Percentiles rank a stretch among this genome's conserved stretches.
Conservation (phyloP, 2,329 filamentous ascomycete species). For the Basipetospora chlamydospora region DNA sequence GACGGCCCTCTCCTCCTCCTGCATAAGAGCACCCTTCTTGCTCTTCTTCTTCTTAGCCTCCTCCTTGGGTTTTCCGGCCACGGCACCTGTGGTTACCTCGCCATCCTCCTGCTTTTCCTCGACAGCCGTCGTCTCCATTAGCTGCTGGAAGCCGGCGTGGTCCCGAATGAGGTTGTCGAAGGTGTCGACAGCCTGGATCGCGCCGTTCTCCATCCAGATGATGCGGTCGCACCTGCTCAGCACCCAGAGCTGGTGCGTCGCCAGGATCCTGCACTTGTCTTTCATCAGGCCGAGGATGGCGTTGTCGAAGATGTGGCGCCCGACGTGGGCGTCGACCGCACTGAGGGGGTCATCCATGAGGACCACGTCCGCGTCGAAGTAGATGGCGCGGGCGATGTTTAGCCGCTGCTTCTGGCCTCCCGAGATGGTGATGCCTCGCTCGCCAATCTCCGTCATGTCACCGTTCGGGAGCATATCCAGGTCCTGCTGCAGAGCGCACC, state of each 20-base stretch:
- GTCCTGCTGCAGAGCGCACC: conserved; percentile 72
- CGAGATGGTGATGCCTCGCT: conserved; percentile 87
- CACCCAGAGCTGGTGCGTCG: conserved; percentile 91
- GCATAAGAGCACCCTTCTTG: conserved; percentile 54
- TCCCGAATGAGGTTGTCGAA: conserved; percentile 75
- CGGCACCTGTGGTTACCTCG: conserved; percentile 12
- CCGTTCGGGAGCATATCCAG: conserved; percentile 85
- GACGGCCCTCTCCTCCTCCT: conserved; percentile 53
- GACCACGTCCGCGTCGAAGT: conserved; percentile 54
- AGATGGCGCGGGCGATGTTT: conserved; percentile 75
- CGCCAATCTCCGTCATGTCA: conserved; percentile 84
- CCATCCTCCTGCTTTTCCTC: conserved; percentile 45
- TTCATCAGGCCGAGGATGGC: conserved; percentile 81
- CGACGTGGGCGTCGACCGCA: conserved; percentile 56
- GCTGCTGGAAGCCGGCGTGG: conserved; percentile 61
- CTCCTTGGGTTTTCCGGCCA: conserved; percentile 29
- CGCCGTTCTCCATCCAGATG: conserved; percentile 81
- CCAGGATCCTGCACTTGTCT: conserved; percentile 79
- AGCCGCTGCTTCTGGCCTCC: conserved; percentile 90
- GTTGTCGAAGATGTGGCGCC: conserved; percentile 74
- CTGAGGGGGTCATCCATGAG: conserved; percentile 57
- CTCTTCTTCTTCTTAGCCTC: conserved; percentile 41
- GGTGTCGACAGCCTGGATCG: conserved; percentile 72
- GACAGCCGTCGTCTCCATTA: conserved; percentile 75
- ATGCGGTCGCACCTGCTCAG: conserved; percentile 82